These are phyloP conservation scores for Pelargonium fulgidum DNA, from an alignment of 441 rosid species.

Conservation along the genomic window DNA sequence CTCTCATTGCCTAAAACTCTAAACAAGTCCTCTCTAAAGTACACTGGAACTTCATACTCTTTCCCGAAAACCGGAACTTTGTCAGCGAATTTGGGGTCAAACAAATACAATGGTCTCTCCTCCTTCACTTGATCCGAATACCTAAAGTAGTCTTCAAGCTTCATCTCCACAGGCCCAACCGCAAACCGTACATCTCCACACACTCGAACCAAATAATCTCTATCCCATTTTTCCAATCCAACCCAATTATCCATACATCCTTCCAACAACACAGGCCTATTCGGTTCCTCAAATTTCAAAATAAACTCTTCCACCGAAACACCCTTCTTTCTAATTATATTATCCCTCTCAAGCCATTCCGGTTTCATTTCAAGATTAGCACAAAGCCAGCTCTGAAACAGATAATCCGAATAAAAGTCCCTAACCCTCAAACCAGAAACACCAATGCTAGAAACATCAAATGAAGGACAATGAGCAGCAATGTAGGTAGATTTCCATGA, in stretches of 20 bases:
- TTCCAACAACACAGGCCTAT: conserved; percentile 84
- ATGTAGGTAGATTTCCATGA: conserved; percentile 80
- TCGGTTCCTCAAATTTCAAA: conserved; percentile 62
- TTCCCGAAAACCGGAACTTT: conserved; percentile 59
- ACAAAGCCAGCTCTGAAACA: conserved; percentile 94
- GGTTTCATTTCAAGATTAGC: conserved; percentile 94
- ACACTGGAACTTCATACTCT: conserved; percentile 66
- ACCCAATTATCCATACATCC: conserved; percentile 75
- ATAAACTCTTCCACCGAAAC: conserved; percentile 71
- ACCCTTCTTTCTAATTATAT: conserved; percentile 60
- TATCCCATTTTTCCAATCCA: conserved; percentile 62
- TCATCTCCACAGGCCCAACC: conserved; percentile 82
- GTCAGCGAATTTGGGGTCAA: conserved; percentile 83
- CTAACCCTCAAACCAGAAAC: conserved; percentile 40
- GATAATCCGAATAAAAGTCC: conserved; percentile 83
- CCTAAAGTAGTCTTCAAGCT: conserved; percentile 57
- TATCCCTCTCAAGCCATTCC: conserved; percentile 87
- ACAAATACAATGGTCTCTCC: conserved; percentile 90
- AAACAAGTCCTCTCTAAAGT: conserved; percentile 83
- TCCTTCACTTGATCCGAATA: conserved; percentile 67
- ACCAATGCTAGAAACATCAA: conserved; percentile 18
- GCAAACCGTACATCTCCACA: conserved; percentile 56
- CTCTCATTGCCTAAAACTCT: conserved; percentile 70
- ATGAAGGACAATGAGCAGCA: conserved; percentile 37
- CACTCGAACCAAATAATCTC: conserved; percentile 52